Evolutionary conservation across 352 stramenopile genomes (phyloP), one percentile per base, ranked within the genome.

Genomic region (Globisporangium megalacanthum): DNA sequence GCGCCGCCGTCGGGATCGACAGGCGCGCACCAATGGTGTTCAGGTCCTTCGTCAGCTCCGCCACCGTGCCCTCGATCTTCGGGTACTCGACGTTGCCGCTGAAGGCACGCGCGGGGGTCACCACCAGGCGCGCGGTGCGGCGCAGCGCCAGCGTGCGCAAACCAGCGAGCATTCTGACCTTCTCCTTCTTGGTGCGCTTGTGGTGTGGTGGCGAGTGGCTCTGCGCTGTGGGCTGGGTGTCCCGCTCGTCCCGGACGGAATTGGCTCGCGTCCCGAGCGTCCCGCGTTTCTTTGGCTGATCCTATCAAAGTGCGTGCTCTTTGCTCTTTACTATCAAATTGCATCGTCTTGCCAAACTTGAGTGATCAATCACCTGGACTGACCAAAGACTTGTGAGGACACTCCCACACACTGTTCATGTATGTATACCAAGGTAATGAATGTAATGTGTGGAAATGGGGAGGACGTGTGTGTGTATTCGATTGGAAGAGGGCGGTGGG

Each of bases 61-160:
- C 62, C 52, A 88, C 81, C 15, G 71, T 85, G 51, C 81, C 81
- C 44, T 92, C 79, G 47, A 92, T 83, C 57, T 83, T 83, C 50
- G 81, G 81, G 72, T 92, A 92, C 61, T 92, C 79, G 60, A 85
- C 81, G 60, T 92, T 92, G 54, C 81, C 81, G 56, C 81, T 92
- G 68, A 89, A 92, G 41, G 75, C 69, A 46, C 81, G 81, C 50
- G 64, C 52, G 15, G 45, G 49, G 52, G 45, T 22, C 20, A 20
- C 22, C 33, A 31, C 54, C 37, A 9, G 49, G 49, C 25, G 42
- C 44, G 49, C 42, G 41, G 46, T 48, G 56, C 55, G 55, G 56
- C 49, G 59, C 46, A 55, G 52, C 52, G 47, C 29, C 19, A 65
- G 52, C 35, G 59, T 60, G 48, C 59, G 59, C 52, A 65, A 47